A percentile compares a stretch with the other conserved stretches of the same genome.
Evolutionary conservation across 371 early-diverging fungal genomes (phyloP).

Genomic region (Globomyces sp.): DNA sequence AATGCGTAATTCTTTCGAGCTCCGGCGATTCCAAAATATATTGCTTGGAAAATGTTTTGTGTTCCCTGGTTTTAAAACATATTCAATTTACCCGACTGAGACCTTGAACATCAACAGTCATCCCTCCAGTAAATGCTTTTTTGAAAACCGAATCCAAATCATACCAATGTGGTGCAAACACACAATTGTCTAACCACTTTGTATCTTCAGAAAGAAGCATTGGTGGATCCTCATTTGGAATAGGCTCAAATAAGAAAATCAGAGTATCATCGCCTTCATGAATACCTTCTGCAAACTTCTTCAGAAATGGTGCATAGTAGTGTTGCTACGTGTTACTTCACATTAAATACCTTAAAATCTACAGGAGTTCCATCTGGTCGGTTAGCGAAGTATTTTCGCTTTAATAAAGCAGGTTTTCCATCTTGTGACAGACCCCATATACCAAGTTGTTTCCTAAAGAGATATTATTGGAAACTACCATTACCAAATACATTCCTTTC

Average conservation of each 20-base stretch:
- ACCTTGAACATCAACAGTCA: conserved; percentile 76
- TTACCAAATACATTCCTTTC: conserved; percentile 67
- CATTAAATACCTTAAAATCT: conserved; percentile 43
- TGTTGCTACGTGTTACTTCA: conserved; percentile 35
- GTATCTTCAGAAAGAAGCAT: conserved; percentile 48
- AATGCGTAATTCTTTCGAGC: conserved; percentile 72
- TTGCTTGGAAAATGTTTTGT: conserved; percentile 66
- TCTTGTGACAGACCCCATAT: conserved; percentile 64
- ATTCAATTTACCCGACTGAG: conserved; percentile 54
- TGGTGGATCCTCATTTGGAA: conserved; percentile 77
- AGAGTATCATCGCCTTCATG: conserved; percentile 52
- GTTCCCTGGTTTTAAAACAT: conserved; percentile 25
- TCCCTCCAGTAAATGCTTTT: conserved; percentile 67
- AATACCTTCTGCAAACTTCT: conserved; percentile 59
- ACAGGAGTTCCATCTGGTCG: conserved; percentile 35
- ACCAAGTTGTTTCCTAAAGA: conserved; percentile 57
- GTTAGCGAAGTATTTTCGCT: conserved; percentile 65
- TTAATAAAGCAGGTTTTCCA: conserved; percentile 51
- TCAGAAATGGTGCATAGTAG: conserved; percentile 69
- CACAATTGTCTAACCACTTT: conserved; percentile 36
- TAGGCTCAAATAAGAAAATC: conserved; percentile 72
- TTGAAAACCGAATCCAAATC: conserved; percentile 72
- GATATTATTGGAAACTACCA: neutral
- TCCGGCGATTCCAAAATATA: conserved; percentile 77
- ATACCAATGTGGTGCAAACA: conserved; percentile 85